Percentiles rank a stretch among this genome's conserved stretches.
phyloP scores from a whole-genome alignment of 73 alveolate genomes.

The Tetrahymena elliotti region DNA sequence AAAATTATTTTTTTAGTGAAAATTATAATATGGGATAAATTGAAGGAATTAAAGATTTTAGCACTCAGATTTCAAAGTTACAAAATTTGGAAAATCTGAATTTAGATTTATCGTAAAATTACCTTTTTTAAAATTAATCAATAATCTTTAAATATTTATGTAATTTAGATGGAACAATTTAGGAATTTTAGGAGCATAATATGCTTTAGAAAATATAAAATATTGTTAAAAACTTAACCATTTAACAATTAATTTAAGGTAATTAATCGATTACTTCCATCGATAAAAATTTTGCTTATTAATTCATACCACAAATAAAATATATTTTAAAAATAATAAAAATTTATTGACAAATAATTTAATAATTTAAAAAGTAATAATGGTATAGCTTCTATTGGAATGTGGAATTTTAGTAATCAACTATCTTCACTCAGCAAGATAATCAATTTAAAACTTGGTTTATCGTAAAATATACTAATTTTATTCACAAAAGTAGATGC shows the following conservation, averaged over 20 bases:
- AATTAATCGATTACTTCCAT: too few species aligned
- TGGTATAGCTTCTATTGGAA: not conserved
- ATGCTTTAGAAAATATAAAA: not conserved
- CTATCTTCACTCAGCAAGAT: not conserved
- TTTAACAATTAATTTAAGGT: not conserved
- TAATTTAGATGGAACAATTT: not conserved
- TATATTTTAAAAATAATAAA: not conserved
- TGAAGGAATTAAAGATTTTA: not conserved
- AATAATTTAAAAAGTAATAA: not conserved
- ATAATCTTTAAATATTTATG: not conserved
- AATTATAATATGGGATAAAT: not conserved
- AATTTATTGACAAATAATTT: not conserved
- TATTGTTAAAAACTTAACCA: not conserved
- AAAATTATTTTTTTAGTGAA: not conserved
- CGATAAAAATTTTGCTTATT: too few species aligned
- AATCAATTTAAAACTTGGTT: not conserved
- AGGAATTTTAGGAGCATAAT: not conserved
- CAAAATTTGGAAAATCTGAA: not conserved
- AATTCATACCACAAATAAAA: too few species aligned
- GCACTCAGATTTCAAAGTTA: not conserved
- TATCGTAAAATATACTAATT: not conserved
- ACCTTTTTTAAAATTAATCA: not conserved
- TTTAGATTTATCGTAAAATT: not conserved
- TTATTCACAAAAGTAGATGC: not conserved
- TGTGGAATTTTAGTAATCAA: not conserved